Conservation (phyloP, 108 stramenopile genomes). For the Chaetoceros tenuissimus region DNA sequence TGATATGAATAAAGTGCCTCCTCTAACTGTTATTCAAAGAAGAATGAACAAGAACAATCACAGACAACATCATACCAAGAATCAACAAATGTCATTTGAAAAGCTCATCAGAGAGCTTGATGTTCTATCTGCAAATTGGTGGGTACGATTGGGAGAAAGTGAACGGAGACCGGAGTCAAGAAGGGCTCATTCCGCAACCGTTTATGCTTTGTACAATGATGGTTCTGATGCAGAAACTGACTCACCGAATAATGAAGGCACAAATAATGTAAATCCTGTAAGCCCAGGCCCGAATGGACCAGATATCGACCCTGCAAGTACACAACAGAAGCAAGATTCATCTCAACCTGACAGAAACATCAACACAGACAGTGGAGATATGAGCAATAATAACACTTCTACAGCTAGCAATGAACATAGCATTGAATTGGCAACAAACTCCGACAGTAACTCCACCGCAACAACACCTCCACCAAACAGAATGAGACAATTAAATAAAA, state of each 20-base stretch:
- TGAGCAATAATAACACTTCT: background rate
- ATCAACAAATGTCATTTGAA: background rate
- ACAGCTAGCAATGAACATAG: background rate
- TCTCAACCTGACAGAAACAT: too few species aligned
- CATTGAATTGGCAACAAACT: background rate
- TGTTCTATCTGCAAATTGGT: background rate
- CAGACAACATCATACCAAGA: too few species aligned
- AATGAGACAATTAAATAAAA: background rate
- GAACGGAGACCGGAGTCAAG: background rate
- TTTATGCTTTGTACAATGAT: background rate
- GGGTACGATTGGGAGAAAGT: background rate
- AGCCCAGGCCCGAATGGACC: too few species aligned
- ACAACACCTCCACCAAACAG: conserved; percentile 1
- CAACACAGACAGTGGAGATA: background rate
- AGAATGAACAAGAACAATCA: too few species aligned
- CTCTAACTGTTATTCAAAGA: too few species aligned
- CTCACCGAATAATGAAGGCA: too few species aligned
- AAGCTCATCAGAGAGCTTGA: background rate
- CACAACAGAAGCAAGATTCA: too few species aligned
- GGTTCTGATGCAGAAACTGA: too few species aligned
- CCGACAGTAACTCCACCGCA: background rate
- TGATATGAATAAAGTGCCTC: too few species aligned
- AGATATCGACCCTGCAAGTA: too few species aligned
- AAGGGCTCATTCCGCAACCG: background rate
- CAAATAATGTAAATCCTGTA: too few species aligned